Evolutionary conservation across 2,329 filamentous ascomycete genomes (phyloP).

Genomic region (Fonsecaea pedrosoi): DNA sequence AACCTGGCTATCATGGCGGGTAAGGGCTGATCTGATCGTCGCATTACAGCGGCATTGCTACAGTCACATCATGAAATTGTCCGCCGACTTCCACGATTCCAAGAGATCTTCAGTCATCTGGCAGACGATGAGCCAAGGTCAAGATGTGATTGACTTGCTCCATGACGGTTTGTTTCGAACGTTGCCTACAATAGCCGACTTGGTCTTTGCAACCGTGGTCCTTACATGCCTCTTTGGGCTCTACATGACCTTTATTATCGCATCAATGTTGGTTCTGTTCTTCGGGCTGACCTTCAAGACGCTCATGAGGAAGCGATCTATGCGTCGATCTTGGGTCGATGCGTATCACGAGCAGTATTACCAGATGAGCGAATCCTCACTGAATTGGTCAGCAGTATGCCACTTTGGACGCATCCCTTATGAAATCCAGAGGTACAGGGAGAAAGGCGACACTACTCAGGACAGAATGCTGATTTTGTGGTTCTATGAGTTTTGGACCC

Average conservation of each 20-base stretch:
- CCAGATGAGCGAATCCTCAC: constrained; percentile 64
- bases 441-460: constrained; percentile 43
- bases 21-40: constrained; percentile 65
- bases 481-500: constrained; percentile 19
- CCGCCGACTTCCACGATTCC: constrained; percentile 72
- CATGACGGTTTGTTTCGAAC: constrained; percentile 67
- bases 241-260: constrained; percentile 62
- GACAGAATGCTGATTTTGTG: constrained; percentile 40
- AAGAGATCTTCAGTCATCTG: constrained; percentile 70
- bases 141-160: constrained; percentile 65
- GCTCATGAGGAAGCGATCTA: constrained; percentile 48
- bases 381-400: constrained; percentile 66
- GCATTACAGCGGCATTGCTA: constrained; percentile 68
- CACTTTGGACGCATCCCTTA: constrained; percentile 64
- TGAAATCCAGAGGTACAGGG: constrained; percentile 59
- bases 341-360: constrained; percentile 58
- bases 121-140: constrained; percentile 69
- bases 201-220: constrained; percentile 64
- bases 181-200: constrained; percentile 67
- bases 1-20: constrained; percentile 59
- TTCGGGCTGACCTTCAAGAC: constrained; percentile 57
- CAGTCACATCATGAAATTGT: constrained; percentile 71
- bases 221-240: constrained; percentile 68
- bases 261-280: constrained; percentile 57
- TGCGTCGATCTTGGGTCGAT: constrained; percentile 49